phyloP scores from a whole-genome alignment of 2,329 filamentous ascomycete species.

The Trichoderma lentiforme region DNA sequence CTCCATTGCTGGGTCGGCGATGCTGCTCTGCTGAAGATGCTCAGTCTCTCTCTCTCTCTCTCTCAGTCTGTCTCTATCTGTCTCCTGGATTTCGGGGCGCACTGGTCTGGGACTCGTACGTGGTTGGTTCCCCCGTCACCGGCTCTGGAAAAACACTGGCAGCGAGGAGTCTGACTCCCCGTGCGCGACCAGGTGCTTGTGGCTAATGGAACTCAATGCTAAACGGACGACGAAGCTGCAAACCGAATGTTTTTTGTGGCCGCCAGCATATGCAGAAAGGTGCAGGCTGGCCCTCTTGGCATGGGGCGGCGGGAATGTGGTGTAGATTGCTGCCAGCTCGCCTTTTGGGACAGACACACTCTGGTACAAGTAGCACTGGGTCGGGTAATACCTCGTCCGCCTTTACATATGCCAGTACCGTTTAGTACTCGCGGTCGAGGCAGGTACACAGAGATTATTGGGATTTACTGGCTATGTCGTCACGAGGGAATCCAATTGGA shows the following conservation, averaged over 20 bases:
- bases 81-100: conserved; percentile 23
- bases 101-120: conserved; percentile 18
- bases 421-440: not conserved
- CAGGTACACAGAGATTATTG: not conserved
- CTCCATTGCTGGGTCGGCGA: conserved; percentile 38
- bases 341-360: not conserved
- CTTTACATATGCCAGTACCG: not conserved
- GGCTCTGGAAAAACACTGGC: conserved; percentile 14
- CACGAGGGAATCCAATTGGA: conserved; percentile 17
- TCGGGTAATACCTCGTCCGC: not conserved
- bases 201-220: not conserved
- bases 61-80: not conserved
- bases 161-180: not conserved
- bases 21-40: conserved; percentile 17
- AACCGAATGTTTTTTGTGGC: not conserved
- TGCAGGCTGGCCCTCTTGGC: conserved; percentile 5
- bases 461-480: conserved; percentile 19
- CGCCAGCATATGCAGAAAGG: conserved; percentile 15
- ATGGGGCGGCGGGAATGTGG: conserved; percentile 6
- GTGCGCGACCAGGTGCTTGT: conserved; percentile 10
- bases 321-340: not conserved
- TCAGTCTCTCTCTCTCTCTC: conserved; percentile 18
- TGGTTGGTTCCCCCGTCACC: conserved; percentile 13
- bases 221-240: conserved; percentile 12
- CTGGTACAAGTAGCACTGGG: not conserved